Evolutionary conservation across 805 yeast genomes (phyloP), one percentile per base, ranked within the genome.

Genomic region (Hanseniaspora lindneri): DNA sequence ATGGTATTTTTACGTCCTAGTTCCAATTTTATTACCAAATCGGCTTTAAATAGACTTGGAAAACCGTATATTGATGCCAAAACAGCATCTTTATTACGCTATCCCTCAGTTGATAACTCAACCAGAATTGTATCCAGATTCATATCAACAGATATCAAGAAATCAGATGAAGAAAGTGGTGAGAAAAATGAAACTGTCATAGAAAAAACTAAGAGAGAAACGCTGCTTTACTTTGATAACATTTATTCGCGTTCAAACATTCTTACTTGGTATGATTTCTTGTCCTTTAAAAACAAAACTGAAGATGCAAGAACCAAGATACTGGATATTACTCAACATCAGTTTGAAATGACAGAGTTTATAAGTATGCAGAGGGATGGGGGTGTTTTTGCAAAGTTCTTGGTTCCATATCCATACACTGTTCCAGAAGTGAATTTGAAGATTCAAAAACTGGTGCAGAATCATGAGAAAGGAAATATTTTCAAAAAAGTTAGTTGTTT

Each of bases 311-410:
- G 71, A 21, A 67, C 64, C 1, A 66, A 65, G 29, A 66, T 75
- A 8, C 46, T 61, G 46, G 54, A 57, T 1, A 58, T 72, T 11
- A 71, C 76, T 0, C 64, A 67, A 30, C 69, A 73, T 5, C 54
- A 54, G 4, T 51, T 79, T 21, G 64, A 70, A 25, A 67, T 85
- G 42, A 69, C 74, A 6, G 77, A 79, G 1, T 71, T 85, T 27
- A 75, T 80, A 28, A 82, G 92, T 0, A 73, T 88, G 49, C 70
- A 69, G 50, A 70, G 94, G 52, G 98, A 92, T 59, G 95, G 96
- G 46, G 97, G 97, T 39, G 96, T 86, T 1, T 88, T 89, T 70
- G 92, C 85, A 32, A 81, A 80, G 54, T 81, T 81, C 56, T 63
- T 67, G 27, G 75, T 83, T 25, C 84, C 88, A 0, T 70, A 67